These are phyloP conservation scores for Staphylotrichum tortipilum DNA, from an alignment of 495 filamentous ascomycete genomes.

Conservation along the genomic window DNA sequence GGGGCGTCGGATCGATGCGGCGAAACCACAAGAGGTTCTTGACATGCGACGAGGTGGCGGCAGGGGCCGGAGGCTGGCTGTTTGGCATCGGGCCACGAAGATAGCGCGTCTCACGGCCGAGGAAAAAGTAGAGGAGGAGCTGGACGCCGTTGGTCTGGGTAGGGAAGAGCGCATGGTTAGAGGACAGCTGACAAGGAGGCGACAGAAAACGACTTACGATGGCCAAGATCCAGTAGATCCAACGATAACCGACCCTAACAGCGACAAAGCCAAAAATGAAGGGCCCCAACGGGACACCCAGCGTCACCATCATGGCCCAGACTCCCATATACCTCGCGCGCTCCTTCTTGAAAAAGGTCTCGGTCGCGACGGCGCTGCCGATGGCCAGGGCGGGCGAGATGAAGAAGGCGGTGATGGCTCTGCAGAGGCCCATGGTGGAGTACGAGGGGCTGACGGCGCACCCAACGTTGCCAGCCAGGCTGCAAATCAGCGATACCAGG, in stretches of 20 bases:
- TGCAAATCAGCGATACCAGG: slow-evolving; percentile 1
- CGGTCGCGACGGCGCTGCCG: neutral
- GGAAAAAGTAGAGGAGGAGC: slow-evolving; percentile 1
- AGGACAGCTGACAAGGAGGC: neutral
- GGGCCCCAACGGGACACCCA: slow-evolving; percentile 1
- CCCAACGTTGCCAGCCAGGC: slow-evolving; percentile 1
- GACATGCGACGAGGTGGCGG: neutral
- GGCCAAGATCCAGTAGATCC: slow-evolving; percentile 2
- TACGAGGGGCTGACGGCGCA: slow-evolving; percentile 3
- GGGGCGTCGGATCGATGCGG: neutral
- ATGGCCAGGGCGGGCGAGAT: slow-evolving; percentile 1
- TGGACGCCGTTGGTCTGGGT: slow-evolving; percentile 3
- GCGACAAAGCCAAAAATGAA: slow-evolving; percentile 2
- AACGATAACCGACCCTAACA: slow-evolving; percentile 1
- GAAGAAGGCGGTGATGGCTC: slow-evolving; percentile 3
- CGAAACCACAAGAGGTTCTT: neutral
- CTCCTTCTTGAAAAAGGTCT: slow-evolving; percentile 6
- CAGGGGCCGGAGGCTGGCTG: neutral
- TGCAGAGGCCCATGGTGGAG: slow-evolving; percentile 1
- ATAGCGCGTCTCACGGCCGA: neutral
- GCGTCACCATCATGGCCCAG: slow-evolving; percentile 3
- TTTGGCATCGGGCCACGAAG: neutral
- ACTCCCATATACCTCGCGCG: neutral
- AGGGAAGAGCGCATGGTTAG: neutral
- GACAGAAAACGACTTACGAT: neutral